Evolutionary conservation across 1,139 yeast genomes (phyloP).

Genomic region (Debaryomyces subglobosus): DNA sequence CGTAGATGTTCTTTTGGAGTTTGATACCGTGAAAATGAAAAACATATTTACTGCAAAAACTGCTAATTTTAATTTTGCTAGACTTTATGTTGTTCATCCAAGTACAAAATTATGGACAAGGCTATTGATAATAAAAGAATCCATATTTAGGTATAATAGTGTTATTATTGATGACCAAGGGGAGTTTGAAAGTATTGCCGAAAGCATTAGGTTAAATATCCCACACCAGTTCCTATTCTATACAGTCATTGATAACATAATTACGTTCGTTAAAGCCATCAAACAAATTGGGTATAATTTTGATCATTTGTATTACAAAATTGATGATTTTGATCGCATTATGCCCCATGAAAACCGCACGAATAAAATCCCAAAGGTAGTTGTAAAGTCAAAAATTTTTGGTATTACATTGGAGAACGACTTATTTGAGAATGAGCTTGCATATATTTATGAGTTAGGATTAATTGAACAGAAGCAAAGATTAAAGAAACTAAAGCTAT

Average conservation of each 20-base stretch:
- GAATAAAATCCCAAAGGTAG: slow-evolving; percentile 33
- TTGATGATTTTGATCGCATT: slow-evolving; percentile 39
- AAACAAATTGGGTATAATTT: slow-evolving; percentile 60
- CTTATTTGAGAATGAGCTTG: slow-evolving; percentile 46
- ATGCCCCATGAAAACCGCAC: slow-evolving; percentile 38
- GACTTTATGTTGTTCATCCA: slow-evolving; percentile 61
- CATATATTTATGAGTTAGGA: slow-evolving; percentile 43
- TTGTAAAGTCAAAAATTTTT: slow-evolving; percentile 33
- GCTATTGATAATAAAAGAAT: slow-evolving; percentile 43
- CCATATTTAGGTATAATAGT: slow-evolving; percentile 30
- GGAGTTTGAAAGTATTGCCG: slow-evolving; percentile 26
- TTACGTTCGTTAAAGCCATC: slow-evolving; percentile 62
- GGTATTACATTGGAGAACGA: slow-evolving; percentile 46
- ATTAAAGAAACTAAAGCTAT: slow-evolving; percentile 30
- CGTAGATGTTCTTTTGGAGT: slow-evolving; percentile 55
- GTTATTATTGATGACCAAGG: slow-evolving; percentile 21
- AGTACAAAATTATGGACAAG: slow-evolving; percentile 51
- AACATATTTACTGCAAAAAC: slow-evolving; percentile 33
- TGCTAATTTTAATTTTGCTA: slow-evolving; percentile 36
- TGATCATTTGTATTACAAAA: slow-evolving; percentile 37
- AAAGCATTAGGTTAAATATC: slow-evolving; percentile 39
- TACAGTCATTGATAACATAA: slow-evolving; percentile 65
- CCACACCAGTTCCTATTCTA: slow-evolving; percentile 70
- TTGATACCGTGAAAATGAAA: slow-evolving; percentile 38
- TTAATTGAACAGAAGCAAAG: slow-evolving; percentile 39